Conservation (phyloP, 2,329 filamentous ascomycete genomes). For the Colletotrichum plurivorum region DNA sequence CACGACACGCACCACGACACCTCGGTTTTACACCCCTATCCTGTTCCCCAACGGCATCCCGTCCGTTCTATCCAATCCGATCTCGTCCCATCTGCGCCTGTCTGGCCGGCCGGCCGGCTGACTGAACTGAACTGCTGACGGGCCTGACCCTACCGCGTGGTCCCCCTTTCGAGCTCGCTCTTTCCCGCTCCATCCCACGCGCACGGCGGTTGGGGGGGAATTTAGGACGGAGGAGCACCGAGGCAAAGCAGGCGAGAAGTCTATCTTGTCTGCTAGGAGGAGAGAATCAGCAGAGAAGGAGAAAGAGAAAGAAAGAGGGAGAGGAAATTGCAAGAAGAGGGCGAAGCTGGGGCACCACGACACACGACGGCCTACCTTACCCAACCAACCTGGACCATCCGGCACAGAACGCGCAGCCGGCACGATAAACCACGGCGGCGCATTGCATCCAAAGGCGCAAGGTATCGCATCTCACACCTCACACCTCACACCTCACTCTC, state of each 20-base stretch:
- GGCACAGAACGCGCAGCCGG: background rate
- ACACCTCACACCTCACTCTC: background rate
- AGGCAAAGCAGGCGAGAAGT: no score
- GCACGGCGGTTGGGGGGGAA: no score
- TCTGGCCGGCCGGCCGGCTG: no score
- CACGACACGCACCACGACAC: constrained; percentile 16
- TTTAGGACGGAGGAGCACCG: no score
- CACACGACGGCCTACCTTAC: background rate
- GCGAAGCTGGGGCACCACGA: no score
- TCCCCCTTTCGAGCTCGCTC: background rate
- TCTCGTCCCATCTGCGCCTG: background rate
- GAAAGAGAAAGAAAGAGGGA: no score
- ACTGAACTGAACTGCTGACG: no score
- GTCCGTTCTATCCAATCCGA: background rate
- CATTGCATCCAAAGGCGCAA: constrained; percentile 10
- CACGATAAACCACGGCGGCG: background rate
- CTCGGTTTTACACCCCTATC: constrained; percentile 2
- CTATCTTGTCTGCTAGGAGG: no score
- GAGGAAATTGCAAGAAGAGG: no score
- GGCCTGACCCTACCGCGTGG: background rate
- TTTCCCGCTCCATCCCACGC: background rate
- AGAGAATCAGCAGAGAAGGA: no score
- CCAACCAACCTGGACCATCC: background rate
- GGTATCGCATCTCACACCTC: constrained; percentile 23
- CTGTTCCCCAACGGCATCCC: background rate